Base-by-base conservation (phyloP, 805 yeast genomes). In the Saccharomyces paradoxus region DNA sequence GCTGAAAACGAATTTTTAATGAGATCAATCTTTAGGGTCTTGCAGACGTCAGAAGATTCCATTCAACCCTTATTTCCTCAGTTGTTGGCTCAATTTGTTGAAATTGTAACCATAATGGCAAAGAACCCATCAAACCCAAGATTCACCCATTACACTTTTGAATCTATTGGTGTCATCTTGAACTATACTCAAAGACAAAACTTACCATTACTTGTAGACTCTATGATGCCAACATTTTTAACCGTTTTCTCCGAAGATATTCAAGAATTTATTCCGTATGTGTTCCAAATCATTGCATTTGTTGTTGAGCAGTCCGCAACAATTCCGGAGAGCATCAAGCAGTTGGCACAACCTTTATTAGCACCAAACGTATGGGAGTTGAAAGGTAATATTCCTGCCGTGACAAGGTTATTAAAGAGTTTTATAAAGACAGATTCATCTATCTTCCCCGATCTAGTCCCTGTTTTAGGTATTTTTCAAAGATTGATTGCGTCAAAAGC, bases 381-480 rank as follows among this genome's bases (percentile, higher is more conserved):
- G 57, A 79, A 83, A 59, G 99, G 98, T 14, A 94, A 92, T 61
- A 83, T 92, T 37, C 99, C 99, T 2, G 97, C 97, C 1, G 81
- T 92, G 22, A 85, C 95, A 0, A 81, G 97, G 61, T 74, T 94
- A 51, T 74, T 94, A 44, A 79, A 82, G 53, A 83, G 89, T 6
- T 83, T 92, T 22, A 71, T 83, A n/a, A 64, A 68, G 29, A 67
- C 68, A 17, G 76, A 76, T 46, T 60, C 63, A 9, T 52, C 61
- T 2, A 62, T 70, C 1, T 77, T 72, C 49, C 62, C 64, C n/a
- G 79, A 77, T 50, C 68, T 89, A 46, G 80, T 87, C 37, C 96
- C 97, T 2, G 80, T 94, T 30, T 74, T 94, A 46, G 99, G 99
- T 44, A 96, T 94, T n/a, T 95, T 89, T 76, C 99, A 95, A 73